Conservation (phyloP, 2,329 filamentous ascomycete genomes). For the Chrysoporthe austroafricana region DNA sequence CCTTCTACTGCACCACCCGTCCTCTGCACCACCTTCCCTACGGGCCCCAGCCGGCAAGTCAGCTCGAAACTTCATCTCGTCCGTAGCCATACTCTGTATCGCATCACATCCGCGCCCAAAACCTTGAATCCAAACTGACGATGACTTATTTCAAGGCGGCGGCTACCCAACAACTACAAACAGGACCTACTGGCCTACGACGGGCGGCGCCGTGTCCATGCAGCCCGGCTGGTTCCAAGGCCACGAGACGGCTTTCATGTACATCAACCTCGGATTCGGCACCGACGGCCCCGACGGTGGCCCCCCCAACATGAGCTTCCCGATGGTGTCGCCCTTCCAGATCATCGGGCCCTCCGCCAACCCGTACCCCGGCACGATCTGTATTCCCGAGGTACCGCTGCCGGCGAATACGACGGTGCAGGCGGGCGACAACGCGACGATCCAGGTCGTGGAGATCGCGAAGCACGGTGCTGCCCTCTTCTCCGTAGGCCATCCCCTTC, state of each 20-base stretch:
- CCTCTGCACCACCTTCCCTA: conserved; percentile 4
- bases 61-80: not conserved
- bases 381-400: conserved; percentile 85
- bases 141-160: conserved; percentile 65
- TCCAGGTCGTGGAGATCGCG: conserved; percentile 84
- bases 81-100: not conserved
- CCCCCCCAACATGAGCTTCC: conserved; percentile 84
- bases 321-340: conserved; percentile 80
- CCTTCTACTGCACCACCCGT: not conserved
- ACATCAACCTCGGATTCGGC: conserved; percentile 89
- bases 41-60: not conserved
- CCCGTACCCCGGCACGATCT: conserved; percentile 87
- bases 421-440: conserved; percentile 85
- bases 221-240: conserved; percentile 97
- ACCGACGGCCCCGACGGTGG: conserved; percentile 65
- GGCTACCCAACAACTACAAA: conserved; percentile 78
- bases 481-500: conserved; percentile 59
- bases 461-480: conserved; percentile 83
- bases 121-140: conserved; percentile 4
- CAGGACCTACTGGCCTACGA: conserved; percentile 88
- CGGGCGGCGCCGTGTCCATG: conserved; percentile 83
- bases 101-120: not conserved
- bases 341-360: conserved; percentile 80
- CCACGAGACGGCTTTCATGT: conserved; percentile 79
- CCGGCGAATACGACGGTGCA: conserved; percentile 73